Evolutionary conservation across 2,329 filamentous ascomycete species (phyloP), one percentile per base, ranked within the genome.

Genomic region (Aspergillus udagawae): DNA sequence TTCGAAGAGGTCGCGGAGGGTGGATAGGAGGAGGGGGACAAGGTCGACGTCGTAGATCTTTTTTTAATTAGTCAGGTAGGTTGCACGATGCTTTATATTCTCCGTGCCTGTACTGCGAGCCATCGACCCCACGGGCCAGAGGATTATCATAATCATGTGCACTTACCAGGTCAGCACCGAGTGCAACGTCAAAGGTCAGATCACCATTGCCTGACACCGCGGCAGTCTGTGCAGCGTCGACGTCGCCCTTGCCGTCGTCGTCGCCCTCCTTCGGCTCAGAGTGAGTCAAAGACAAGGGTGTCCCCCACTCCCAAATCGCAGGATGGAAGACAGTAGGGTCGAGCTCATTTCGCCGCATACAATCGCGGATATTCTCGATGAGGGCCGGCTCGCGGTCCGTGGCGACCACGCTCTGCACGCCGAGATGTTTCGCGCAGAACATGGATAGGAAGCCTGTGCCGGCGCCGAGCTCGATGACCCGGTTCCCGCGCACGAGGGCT

Each of bases 371-470:
- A 55, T 70, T 70, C 29, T 73, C 68, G 49, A 79, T 71, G 29
- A 79, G 64, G 29, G 70, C 68, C 1, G 65, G 68, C 38, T 88
- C 85, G 8, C 86, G 84, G 67, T 90, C 87, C 1, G 86, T 89
- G 3, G 81, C 79, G 12, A 84, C 78, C 10, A 88, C 80, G 29
- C 77, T 78, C 28, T 70, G 72, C 4, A 83, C 81, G 49, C 73
- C 73, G 1, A 89, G 77, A 65, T 83, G 75, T 59, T 83, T 85
- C 2, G 83, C 82, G 63, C 83, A 86, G 10, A 88, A 76, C 23
- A 89, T 81, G 1, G 85, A 84, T 10, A 89, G 68, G 60, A 89
- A 82, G 0, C 87, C 87, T 4, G 86, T 88, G 1, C 87, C 86
- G 21, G 85, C 84, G 32, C 87, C 87, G 3, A 89, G 78, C 67